phyloP scores from a whole-genome alignment of 1,284 basidiomycete species.

The Cryptococcus sp. region DNA sequence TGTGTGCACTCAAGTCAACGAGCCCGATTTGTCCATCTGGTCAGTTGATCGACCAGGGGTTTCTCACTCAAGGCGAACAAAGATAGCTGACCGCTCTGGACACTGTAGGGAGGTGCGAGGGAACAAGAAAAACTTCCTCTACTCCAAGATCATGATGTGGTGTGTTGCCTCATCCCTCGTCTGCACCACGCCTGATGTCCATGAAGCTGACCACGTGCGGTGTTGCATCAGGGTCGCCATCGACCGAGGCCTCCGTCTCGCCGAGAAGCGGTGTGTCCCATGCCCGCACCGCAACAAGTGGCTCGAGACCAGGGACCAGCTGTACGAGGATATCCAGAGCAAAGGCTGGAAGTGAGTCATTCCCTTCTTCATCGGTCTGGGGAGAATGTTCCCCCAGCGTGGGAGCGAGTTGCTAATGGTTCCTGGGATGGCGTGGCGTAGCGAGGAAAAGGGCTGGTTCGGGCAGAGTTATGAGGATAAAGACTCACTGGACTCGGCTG shows the following conservation, averaged over 20 bases:
- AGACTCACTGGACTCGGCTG: slow-evolving; percentile 51
- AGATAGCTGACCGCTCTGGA: not conserved
- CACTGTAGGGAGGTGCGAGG: slow-evolving; percentile 73
- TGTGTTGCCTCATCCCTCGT: slow-evolving; percentile 41
- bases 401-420: not conserved
- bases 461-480: slow-evolving; percentile 52
- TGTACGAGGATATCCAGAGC: slow-evolving; percentile 71
- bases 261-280: slow-evolving; percentile 71
- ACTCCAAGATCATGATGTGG: slow-evolving; percentile 92
- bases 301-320: slow-evolving; percentile 66
- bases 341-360: slow-evolving; percentile 62
- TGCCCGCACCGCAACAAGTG: slow-evolving; percentile 59
- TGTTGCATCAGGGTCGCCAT: slow-evolving; percentile 70
- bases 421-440: slow-evolving; percentile 6
- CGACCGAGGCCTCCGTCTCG: slow-evolving; percentile 81
- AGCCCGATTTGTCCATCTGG: slow-evolving; percentile 62
- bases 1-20: slow-evolving; percentile 35
- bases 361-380: not conserved
- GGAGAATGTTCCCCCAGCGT: not conserved
- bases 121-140: slow-evolving; percentile 76
- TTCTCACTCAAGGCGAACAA: not conserved
- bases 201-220: too few species aligned
- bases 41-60: slow-evolving; percentile 51
- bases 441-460: slow-evolving; percentile 40
- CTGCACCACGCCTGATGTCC: not conserved